Base-by-base conservation (phyloP, 176 grass and related monocot genomes). In the Triticum turgidum region DNA sequence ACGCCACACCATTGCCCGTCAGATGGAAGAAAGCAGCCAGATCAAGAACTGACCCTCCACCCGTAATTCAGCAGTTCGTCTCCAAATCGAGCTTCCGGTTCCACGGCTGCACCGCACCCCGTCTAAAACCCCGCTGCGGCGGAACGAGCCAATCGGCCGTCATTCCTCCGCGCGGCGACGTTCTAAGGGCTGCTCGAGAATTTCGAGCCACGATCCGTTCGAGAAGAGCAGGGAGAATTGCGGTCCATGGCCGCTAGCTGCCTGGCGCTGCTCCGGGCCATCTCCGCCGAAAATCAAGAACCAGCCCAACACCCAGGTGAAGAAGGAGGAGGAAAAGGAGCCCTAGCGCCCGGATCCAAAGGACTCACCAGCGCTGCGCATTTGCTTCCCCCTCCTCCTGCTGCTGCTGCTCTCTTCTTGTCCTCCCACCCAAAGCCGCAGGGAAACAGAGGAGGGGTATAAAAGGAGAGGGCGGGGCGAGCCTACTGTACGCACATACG, bases 351-450 rank as follows among this genome's bases (percentile, higher is more conserved):
- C 25, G 82, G 78, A 82, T 87, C 84, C 86, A 47, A 88, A 89
- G 69, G 90, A 86, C 86, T 86, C 91, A 83, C 89, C 91, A 63
- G 41, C 81, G 63, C 73, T 56, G 63, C 22, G 82, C 89, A 88
- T 91, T 88, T 87, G 56, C 41, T 81, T 61, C 63, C 17, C 6
- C 51, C 51, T 54, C 1, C 51, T 52, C 0, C 47, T 47, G 41
- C 42, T 45, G 41, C 41, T 47, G 49, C 49, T 52, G 49, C 49
- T 18, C 20, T 32, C 14, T 45, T 45, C 78, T 22, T 10, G 73
- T 78, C 25, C 80, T 61, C 59, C 69, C 80, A 56, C 71, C 65
- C 79, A 37, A 74, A 61, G 87, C 80, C 79, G 78, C 80, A 92
- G 83, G 33, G 56, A 61, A 85, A 89, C 63, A 86, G 83, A 78